These are phyloP conservation scores for Salvia hispanica DNA, from an alignment of 257 asterid species.

Conservation along the genomic window DNA sequence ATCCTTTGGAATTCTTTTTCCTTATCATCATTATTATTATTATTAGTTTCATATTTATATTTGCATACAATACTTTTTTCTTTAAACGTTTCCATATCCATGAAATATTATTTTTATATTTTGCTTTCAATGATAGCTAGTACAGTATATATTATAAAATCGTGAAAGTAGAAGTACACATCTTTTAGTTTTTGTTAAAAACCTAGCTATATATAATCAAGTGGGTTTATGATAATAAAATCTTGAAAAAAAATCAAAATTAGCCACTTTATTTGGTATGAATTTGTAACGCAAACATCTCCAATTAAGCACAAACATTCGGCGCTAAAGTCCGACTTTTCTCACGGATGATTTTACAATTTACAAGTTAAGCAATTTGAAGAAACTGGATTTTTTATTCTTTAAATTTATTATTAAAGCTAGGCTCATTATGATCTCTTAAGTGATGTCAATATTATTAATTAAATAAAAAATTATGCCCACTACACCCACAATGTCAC, in stretches of 20 bases:
- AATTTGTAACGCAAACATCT: not conserved
- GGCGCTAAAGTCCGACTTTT: not conserved
- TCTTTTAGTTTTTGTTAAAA: not conserved
- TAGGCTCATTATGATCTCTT: not conserved
- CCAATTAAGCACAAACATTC: not conserved
- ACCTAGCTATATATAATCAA: not conserved
- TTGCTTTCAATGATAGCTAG: no score
- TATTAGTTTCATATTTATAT: not conserved
- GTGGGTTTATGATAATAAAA: not conserved
- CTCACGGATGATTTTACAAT: not conserved
- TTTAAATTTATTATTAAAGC: not conserved
- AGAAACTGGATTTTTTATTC: not conserved
- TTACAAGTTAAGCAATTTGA: not conserved
- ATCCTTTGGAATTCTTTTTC: not conserved
- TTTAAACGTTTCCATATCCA: not conserved
- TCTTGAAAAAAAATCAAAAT: not conserved
- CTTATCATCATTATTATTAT: not conserved
- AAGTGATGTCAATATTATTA: not conserved
- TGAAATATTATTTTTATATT: not conserved
- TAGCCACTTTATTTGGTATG: constrained; percentile 1
- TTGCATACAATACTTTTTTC: not conserved
- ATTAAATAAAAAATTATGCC: not conserved
- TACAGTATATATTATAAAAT: no score
- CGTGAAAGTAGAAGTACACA: no score
- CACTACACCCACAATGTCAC: not conserved